Percentiles rank a stretch among this genome's conserved stretches.
Conservation (phyloP, 768 basidiomycete genomes). For the Russula dissimulans region DNA sequence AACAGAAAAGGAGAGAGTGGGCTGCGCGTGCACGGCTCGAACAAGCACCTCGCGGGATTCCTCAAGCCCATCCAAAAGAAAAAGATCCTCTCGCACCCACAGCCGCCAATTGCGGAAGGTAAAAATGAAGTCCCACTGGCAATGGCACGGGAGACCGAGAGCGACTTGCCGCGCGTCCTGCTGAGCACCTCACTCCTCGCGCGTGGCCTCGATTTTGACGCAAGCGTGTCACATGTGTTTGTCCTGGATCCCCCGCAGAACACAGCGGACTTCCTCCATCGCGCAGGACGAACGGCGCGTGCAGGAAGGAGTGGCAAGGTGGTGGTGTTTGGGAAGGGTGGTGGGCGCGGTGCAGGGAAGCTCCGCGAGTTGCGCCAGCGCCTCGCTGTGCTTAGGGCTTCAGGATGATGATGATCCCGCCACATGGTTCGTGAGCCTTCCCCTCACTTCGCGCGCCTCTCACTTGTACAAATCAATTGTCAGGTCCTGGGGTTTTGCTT, state of each 20-base stretch:
- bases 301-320: slow-evolving; percentile 65
- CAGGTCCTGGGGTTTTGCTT: too few species aligned
- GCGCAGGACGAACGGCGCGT: slow-evolving; percentile 76
- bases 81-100: slow-evolving; percentile 28
- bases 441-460: too few species aligned
- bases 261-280: slow-evolving; percentile 86
- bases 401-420: neutral
- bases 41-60: slow-evolving; percentile 18
- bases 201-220: slow-evolving; percentile 81
- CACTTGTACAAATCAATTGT: too few species aligned
- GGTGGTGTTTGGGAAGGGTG: slow-evolving; percentile 64
- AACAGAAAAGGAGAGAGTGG: neutral
- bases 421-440: too few species aligned
- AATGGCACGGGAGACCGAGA: slow-evolving; percentile 4
- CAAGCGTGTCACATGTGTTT: slow-evolving; percentile 73
- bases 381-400: neutral
- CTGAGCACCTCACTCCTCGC: slow-evolving; percentile 88
- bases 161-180: slow-evolving; percentile 52
- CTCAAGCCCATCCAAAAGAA: slow-evolving; percentile 1
- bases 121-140: neutral
- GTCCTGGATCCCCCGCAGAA: slow-evolving; percentile 84
- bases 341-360: slow-evolving; percentile 49
- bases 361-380: slow-evolving; percentile 10
- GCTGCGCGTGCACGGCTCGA: slow-evolving; percentile 12
- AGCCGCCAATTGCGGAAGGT: neutral